Evolutionary conservation across 768 basidiomycete species (phyloP).

Genomic region (Tephrocybe sp.): DNA sequence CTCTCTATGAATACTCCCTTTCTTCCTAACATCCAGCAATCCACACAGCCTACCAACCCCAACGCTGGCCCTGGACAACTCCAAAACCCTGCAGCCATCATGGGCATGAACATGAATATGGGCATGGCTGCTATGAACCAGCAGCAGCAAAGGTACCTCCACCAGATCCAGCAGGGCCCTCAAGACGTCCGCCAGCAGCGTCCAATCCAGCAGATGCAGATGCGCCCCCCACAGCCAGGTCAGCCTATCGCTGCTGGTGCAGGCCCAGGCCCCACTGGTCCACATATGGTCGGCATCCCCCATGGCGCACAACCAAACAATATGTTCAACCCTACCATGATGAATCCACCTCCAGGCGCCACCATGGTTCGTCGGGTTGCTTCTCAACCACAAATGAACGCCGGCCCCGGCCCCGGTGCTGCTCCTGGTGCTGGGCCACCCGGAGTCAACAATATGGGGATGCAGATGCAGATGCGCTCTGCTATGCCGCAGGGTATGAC

Average conservation of each 20-base stretch:
- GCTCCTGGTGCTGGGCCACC: slow-evolving; percentile 25
- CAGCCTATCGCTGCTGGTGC: slow-evolving; percentile 11
- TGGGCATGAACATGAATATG: too few species aligned
- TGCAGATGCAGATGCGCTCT: slow-evolving; percentile 33
- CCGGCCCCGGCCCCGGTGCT: slow-evolving; percentile 23
- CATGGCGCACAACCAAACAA: slow-evolving; percentile 36
- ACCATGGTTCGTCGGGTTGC: slow-evolving; percentile 47
- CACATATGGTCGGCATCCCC: slow-evolving; percentile 27
- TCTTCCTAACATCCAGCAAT: slow-evolving; percentile 37
- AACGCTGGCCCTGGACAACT: slow-evolving; percentile 17
- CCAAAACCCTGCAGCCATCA: slow-evolving; percentile 30
- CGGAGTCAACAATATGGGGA: slow-evolving; percentile 25
- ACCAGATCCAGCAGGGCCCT: slow-evolving; percentile 27
- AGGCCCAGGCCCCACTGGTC: slow-evolving; percentile 18
- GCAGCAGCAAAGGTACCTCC: slow-evolving; percentile 29
- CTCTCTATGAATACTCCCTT: slow-evolving; percentile 30
- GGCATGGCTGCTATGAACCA: slow-evolving; percentile 18
- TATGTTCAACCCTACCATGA: slow-evolving; percentile 38
- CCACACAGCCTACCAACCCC: slow-evolving; percentile 27
- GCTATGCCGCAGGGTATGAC: slow-evolving; percentile 34
- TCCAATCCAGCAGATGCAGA: slow-evolving; percentile 22
- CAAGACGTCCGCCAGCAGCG: slow-evolving; percentile 29
- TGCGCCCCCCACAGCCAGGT: slow-evolving; percentile 33
- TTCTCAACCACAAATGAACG: slow-evolving; percentile 53
- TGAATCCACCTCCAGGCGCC: slow-evolving; percentile 32